Percentiles rank a stretch among this genome's conserved stretches.
Conservation (phyloP, 257 asterid genomes). For the Salvia hispanica region DNA sequence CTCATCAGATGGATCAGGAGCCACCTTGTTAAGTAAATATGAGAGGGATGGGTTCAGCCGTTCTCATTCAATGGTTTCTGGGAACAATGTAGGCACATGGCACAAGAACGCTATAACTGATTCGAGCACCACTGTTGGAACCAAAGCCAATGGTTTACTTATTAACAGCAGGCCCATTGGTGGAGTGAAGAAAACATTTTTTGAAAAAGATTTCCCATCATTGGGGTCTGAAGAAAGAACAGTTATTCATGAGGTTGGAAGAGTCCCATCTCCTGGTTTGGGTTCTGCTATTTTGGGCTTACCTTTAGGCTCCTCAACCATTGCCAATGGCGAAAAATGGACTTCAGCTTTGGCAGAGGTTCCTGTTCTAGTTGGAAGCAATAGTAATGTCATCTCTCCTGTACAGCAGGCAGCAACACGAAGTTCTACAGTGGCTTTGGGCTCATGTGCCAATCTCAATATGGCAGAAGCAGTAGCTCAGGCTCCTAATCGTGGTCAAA, state of each 20-base stretch:
- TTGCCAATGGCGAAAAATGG: slow-evolving; percentile 66
- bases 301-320: slow-evolving; percentile 48
- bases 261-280: slow-evolving; percentile 72
- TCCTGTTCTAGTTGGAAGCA: slow-evolving; percentile 45
- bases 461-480: slow-evolving; percentile 88
- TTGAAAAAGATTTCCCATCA: slow-evolving; percentile 66
- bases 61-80: slow-evolving; percentile 52
- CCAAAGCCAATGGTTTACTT: slow-evolving; percentile 32
- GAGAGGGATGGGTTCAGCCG: slow-evolving; percentile 44
- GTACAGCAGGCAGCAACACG: slow-evolving; percentile 47
- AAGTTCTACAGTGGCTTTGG: slow-evolving; percentile 35
- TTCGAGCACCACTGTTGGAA: slow-evolving; percentile 29
- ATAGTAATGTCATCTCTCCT: slow-evolving; percentile 42
- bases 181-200: slow-evolving; percentile 42
- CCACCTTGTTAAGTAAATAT: slow-evolving; percentile 33
- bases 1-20: slow-evolving; percentile 37
- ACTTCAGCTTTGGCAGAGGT: slow-evolving; percentile 83
- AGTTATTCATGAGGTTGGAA: slow-evolving; percentile 51
- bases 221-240: slow-evolving; percentile 60
- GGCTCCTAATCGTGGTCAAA: slow-evolving; percentile 57
- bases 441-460: slow-evolving; percentile 50
- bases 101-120: slow-evolving; percentile 40
- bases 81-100: slow-evolving; percentile 46
- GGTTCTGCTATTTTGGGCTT: slow-evolving; percentile 55
- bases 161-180: slow-evolving; percentile 38